Evolutionary conservation across 2,329 filamentous ascomycete genomes (phyloP).

Genomic region (Rugonectria rugulosa): DNA sequence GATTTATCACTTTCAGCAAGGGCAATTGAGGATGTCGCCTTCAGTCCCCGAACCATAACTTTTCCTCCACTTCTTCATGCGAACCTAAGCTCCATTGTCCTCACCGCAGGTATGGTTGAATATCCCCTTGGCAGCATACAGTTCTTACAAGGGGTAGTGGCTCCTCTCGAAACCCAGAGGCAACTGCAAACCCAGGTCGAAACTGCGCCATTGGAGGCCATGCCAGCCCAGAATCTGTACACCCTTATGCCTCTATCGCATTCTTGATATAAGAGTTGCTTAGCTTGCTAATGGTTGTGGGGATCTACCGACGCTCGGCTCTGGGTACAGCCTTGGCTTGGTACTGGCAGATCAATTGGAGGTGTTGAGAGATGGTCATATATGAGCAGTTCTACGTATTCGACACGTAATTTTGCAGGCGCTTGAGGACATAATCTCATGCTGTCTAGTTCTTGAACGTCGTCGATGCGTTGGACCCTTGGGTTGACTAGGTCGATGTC

Average conservation of each 20-base stretch:
- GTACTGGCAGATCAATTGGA: not conserved
- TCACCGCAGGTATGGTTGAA: not conserved
- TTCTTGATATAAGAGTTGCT: not conserved
- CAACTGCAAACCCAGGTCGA: not conserved
- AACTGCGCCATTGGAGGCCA: not conserved
- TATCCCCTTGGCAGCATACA: not conserved
- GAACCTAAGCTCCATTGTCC: not conserved
- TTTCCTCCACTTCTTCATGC: not conserved
- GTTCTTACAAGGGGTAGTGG: not conserved
- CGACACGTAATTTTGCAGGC: not conserved
- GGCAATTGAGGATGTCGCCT: not conserved
- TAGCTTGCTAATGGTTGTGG: not conserved
- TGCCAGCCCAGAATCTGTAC: not conserved
- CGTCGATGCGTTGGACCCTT: not conserved
- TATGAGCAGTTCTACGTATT: not conserved
- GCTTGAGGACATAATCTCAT: not conserved
- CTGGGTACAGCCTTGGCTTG: not conserved
- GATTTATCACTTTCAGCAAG: not conserved
- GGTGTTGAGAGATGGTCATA: not conserved
- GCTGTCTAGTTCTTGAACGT: not conserved
- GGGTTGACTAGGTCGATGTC: not conserved
- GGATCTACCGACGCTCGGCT: not conserved
- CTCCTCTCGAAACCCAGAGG: not conserved
- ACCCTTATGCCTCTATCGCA: not conserved
- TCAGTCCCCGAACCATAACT: not conserved